Evolutionary conservation across 1,284 basidiomycete species (phyloP).

Genomic region (Bondarzewia mesenterica): DNA sequence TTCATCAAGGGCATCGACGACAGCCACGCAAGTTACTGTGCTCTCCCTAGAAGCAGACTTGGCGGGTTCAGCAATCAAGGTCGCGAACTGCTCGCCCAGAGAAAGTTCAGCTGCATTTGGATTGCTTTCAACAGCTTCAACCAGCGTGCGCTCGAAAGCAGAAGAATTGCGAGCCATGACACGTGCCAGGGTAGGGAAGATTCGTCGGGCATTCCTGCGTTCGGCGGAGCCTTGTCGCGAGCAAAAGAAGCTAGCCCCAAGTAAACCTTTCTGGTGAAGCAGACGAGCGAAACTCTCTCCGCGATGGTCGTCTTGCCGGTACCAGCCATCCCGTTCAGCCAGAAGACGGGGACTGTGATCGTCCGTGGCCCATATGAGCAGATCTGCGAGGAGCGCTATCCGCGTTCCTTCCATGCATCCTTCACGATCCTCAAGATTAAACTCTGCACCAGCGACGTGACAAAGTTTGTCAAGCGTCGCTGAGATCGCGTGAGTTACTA

Average conservation of each 20-base stretch:
- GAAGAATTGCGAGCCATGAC: neutral
- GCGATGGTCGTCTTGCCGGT: slow-evolving; percentile 19
- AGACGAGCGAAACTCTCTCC: slow-evolving; percentile 9
- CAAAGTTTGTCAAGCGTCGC: neutral
- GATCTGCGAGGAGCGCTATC: slow-evolving; percentile 8
- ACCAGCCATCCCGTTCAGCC: slow-evolving; percentile 19
- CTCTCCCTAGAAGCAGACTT: neutral
- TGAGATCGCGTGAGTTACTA: neutral
- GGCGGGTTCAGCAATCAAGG: neutral
- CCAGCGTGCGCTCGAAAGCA: neutral
- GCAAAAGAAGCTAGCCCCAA: slow-evolving; percentile 1
- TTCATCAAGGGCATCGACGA: slow-evolving; percentile 1
- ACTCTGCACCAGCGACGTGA: neutral
- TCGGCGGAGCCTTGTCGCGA: neutral
- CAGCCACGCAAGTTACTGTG: neutral
- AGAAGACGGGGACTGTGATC: slow-evolving; percentile 10
- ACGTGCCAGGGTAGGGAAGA: neutral
- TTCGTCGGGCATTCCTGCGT: neutral
- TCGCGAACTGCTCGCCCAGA: neutral
- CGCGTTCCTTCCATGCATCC: slow-evolving; percentile 11
- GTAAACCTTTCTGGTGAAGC: neutral
- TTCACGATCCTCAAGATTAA: neutral
- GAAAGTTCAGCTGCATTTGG: neutral
- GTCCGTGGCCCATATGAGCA: slow-evolving; percentile 9
- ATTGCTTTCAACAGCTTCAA: neutral